Evolutionary conservation across 805 yeast genomes (phyloP).

Genomic region (Yarrowia deformans): DNA sequence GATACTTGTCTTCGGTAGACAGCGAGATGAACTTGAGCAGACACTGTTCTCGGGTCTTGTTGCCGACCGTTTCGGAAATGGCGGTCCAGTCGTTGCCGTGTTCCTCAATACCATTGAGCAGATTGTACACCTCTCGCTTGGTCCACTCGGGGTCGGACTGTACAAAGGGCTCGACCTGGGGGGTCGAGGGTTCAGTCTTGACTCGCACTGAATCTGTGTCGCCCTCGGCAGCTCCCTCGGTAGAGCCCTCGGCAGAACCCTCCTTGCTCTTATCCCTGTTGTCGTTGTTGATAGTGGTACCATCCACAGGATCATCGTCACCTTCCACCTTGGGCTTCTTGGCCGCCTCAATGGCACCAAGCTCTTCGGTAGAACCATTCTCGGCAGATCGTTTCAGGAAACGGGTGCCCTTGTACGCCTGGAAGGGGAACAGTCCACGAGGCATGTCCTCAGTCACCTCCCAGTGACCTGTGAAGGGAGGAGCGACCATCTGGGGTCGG

Average conservation of each 20-base stretch:
- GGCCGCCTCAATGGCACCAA: conserved; percentile 1
- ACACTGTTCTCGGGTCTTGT: conserved; percentile 78
- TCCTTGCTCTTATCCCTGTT: not conserved
- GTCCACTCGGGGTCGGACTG: conserved; percentile 63
- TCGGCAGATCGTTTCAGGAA: conserved; percentile 41
- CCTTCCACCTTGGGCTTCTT: conserved; percentile 13
- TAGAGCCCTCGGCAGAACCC: conserved; percentile 4
- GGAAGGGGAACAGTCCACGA: conserved; percentile 89
- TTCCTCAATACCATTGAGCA: conserved; percentile 69
- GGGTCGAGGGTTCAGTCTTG: conserved; percentile 38
- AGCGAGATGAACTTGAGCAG: conserved; percentile 77
- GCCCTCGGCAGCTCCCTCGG: not conserved
- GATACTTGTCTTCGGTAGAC: conserved; percentile 72
- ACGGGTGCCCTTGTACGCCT: conserved; percentile 70
- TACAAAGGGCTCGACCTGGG: conserved; percentile 49
- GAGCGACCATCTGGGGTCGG: conserved; percentile 67
- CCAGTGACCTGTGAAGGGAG: conserved; percentile 79
- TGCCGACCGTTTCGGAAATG: conserved; percentile 70
- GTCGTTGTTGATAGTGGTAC: conserved; percentile 9
- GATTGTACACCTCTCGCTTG: conserved; percentile 62
- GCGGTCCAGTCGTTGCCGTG: conserved; percentile 80
- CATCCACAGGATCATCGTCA: conserved; percentile 46
- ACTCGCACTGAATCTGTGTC: conserved; percentile 30
- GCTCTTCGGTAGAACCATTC: conserved; percentile 1
- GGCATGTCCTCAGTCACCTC: conserved; percentile 86